These are phyloP conservation scores for Trichoderma arundinaceum DNA, from an alignment of 2,329 filamentous ascomycete species.

Conservation along the genomic window DNA sequence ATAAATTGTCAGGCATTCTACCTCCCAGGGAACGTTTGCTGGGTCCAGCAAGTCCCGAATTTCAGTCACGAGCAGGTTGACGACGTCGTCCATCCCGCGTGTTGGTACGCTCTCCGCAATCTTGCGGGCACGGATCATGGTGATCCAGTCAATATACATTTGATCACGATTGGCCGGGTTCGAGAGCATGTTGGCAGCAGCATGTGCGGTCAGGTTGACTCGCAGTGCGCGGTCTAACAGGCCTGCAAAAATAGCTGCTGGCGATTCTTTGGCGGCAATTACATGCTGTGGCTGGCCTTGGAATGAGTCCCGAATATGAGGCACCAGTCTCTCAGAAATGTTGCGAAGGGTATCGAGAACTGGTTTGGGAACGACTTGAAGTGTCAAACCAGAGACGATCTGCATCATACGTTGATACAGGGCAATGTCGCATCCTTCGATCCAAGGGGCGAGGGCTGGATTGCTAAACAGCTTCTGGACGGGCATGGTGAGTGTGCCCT, in stretches of 20 bases:
- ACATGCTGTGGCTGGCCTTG: slow-evolving; percentile 85
- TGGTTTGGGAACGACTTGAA: slow-evolving; percentile 87
- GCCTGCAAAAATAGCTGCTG: slow-evolving; percentile 85
- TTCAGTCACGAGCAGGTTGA: slow-evolving; percentile 66
- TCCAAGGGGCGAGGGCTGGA: slow-evolving; percentile 84
- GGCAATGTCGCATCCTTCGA: slow-evolving; percentile 91
- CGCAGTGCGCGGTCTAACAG: slow-evolving; percentile 85
- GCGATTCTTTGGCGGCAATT: slow-evolving; percentile 82
- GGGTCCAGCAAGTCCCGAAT: slow-evolving; percentile 75
- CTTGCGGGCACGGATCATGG: slow-evolving; percentile 66
- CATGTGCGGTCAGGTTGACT: slow-evolving; percentile 92
- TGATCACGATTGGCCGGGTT: slow-evolving; percentile 88
- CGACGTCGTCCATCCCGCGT: slow-evolving; percentile 69
- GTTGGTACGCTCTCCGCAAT: slow-evolving; percentile 68
- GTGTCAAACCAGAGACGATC: slow-evolving; percentile 84
- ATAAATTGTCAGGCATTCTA: slow-evolving; percentile 66
- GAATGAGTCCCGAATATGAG: slow-evolving; percentile 84
- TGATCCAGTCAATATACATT: slow-evolving; percentile 94
- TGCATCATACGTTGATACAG: slow-evolving; percentile 98
- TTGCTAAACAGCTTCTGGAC: slow-evolving; percentile 91
- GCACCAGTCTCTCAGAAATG: slow-evolving; percentile 80
- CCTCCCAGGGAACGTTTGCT: slow-evolving; percentile 67
- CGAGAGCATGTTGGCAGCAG: slow-evolving; percentile 89
- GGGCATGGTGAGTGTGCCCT: slow-evolving; percentile 94
- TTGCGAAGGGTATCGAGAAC: slow-evolving; percentile 87